Percentiles rank a stretch among this genome's conserved stretches.
phyloP scores from a whole-genome alignment of 2,329 filamentous ascomycete genomes.

The Pleomassaria siparia region DNA sequence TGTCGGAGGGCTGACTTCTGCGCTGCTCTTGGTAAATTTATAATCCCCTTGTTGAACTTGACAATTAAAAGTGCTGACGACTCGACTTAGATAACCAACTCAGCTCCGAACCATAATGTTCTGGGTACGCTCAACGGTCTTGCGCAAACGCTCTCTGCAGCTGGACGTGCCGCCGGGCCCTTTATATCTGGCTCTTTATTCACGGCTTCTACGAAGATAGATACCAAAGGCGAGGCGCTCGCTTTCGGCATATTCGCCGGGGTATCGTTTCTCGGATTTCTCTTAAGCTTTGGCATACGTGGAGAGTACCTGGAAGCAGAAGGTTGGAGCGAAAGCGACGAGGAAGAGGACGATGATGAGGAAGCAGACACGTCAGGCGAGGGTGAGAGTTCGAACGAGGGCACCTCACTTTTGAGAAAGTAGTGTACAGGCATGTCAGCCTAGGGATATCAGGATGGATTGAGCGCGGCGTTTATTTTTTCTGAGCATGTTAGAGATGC shows the following conservation, averaged over 20 bases:
- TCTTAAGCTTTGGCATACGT: conserved; percentile 76
- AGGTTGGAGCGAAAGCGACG: conserved; percentile 50
- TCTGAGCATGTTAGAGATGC: neutral
- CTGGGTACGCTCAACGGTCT: conserved; percentile 90
- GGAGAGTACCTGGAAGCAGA: conserved; percentile 62
- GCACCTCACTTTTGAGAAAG: conserved; percentile 33
- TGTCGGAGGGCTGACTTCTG: conserved; percentile 86
- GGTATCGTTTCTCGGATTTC: conserved; percentile 76
- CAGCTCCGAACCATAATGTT: conserved; percentile 79
- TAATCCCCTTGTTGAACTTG: neutral
- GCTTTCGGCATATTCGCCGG: conserved; percentile 88
- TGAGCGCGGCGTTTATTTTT: conserved; percentile 17
- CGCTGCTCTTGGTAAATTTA: conserved; percentile 73
- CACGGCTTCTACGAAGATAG: conserved; percentile 71
- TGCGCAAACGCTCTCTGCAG: conserved; percentile 89
- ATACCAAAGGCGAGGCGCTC: conserved; percentile 79
- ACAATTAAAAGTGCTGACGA: conserved; percentile 9
- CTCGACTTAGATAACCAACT: conserved; percentile 80
- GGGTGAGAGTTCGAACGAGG: conserved; percentile 24
- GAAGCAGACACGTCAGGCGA: conserved; percentile 25
- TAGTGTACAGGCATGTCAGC: conserved; percentile 7
- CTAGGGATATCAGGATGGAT: conserved; percentile 10
- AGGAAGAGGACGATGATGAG: conserved; percentile 32
- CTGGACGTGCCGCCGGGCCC: conserved; percentile 83
- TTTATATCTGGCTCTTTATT: conserved; percentile 88